Conservation (phyloP, 1,139 yeast species). For the Kurtzmaniella quercitrusa region DNA sequence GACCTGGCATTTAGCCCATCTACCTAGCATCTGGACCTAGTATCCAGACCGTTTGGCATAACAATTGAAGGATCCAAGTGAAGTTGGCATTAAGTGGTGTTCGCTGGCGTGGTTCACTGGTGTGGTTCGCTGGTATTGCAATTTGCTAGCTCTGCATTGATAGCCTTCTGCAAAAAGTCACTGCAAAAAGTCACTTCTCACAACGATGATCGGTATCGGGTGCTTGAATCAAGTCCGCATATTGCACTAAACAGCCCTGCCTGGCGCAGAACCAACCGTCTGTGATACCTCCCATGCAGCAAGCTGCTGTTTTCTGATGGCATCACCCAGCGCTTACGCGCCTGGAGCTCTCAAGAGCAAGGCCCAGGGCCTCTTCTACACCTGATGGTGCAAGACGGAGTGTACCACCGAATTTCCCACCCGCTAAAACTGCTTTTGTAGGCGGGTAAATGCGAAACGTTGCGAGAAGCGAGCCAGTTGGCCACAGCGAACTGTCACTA, state of each 20-base stretch:
- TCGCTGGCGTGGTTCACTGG: too few relatives aligned
- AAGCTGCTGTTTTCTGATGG: constrained; percentile 56
- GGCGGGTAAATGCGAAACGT: constrained; percentile 69
- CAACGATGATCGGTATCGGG: constrained; percentile 82
- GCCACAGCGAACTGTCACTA: constrained; percentile 14
- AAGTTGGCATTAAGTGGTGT: too few relatives aligned
- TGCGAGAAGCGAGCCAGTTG: constrained; percentile 36
- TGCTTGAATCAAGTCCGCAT: constrained; percentile 58
- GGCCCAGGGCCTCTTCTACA: constrained; percentile 7
- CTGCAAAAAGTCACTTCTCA: constrained; percentile 27
- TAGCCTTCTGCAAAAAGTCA: too few relatives aligned
- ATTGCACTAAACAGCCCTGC: constrained; percentile 71
- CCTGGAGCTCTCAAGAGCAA: constrained; percentile 69
- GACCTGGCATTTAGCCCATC: too few relatives aligned
- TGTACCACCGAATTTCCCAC: constrained; percentile 85
- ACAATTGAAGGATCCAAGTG: too few relatives aligned
- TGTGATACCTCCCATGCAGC: constrained; percentile 69
- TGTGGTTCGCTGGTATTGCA: too few relatives aligned
- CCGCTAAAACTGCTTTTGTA: constrained; percentile 48
- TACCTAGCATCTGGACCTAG: too few relatives aligned
- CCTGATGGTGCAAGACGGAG: constrained; percentile 41
- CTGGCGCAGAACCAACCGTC: constrained; percentile 56
- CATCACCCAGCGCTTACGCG: constrained; percentile 73
- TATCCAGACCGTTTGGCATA: too few relatives aligned
- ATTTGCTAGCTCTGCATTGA: too few relatives aligned